Base-by-base conservation (phyloP, 441 rosid genomes). In the Mallotus japonicus region DNA sequence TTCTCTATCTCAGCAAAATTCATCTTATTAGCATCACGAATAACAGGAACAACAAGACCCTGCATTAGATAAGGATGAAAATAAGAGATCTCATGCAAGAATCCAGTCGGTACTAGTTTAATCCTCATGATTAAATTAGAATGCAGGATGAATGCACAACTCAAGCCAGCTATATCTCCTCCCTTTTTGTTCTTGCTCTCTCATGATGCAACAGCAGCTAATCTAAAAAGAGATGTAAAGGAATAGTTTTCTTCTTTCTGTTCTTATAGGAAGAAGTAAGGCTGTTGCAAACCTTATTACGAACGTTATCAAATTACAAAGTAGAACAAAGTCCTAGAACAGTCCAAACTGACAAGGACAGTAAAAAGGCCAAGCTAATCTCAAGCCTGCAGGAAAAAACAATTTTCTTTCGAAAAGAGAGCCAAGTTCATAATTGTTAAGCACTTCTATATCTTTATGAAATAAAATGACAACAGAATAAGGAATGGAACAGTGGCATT, bases 21-120 rank as follows among this genome's bases (percentile, higher is more conserved):
- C 97, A 95, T 92, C 65, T 70, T 73, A 10, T 77, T 95, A 17
- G 97, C 96, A 82, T 78, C 85, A 54, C 97, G 96, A 71, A 95
- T 82, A 57, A 95, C 99, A 28, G 99, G 99, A 75, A 95, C 98
- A 53, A 95, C 97, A 65, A 95, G 96, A 71, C 99, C 99, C 97
- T 92, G 88, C 40, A 63, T 68, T 14, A 20, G 22, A 63, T n/a
- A 56, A 73, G 7, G 7, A 67, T 54, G 62, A 68, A 62, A 32
- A 57, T 15, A 40, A 12, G 40, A 11, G 46, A 51, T 22, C 32
- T 6, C 11, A 6, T 50, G n/a, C 20, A 60, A 20, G 40, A 42
- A 24, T 15, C 34, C 44, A 20, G 40, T 12, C 6, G 4, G 3
- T 32, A 32, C 37, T n/a, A 53, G 6, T 47, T 73, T 17, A 11